A percentile compares a stretch with the other conserved stretches of the same genome.
phyloP scores from a whole-genome alignment of 2,329 filamentous ascomycete genomes.

The Sporothrix inflata region DNA sequence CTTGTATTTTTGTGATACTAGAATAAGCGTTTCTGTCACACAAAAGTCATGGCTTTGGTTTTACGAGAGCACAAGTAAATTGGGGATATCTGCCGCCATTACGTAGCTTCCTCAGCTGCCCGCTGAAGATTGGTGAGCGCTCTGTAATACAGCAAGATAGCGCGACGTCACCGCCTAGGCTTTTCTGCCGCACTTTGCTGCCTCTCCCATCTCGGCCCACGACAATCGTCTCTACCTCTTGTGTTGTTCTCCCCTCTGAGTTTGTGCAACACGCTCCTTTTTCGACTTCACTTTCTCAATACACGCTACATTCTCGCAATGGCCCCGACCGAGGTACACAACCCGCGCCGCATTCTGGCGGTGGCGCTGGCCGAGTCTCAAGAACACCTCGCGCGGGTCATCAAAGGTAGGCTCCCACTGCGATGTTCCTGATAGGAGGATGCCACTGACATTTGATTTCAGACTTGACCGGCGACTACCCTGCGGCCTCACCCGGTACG shows the following conservation, averaged over 20 bases:
- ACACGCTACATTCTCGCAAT: not conserved
- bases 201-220: not conserved
- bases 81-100: not conserved
- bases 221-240: not conserved
- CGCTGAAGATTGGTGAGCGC: slow-evolving; percentile 19
- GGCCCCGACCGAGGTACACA: slow-evolving; percentile 34
- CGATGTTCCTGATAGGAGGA: slow-evolving; percentile 37
- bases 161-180: slow-evolving; percentile 15
- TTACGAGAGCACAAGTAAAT: not conserved
- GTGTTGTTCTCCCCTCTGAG: not conserved
- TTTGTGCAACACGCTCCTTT: not conserved
- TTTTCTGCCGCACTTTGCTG: slow-evolving; percentile 15
- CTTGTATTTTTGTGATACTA: not conserved
- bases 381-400: slow-evolving; percentile 52
- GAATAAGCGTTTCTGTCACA: not conserved
- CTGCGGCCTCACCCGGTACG: slow-evolving; percentile 26
- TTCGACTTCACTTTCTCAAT: not conserved
- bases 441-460: not conserved
- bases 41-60: not conserved
- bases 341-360: slow-evolving; percentile 62
- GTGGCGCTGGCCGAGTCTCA: slow-evolving; percentile 55
- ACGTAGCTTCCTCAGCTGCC: not conserved
- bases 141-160: slow-evolving; percentile 4
- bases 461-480: slow-evolving; percentile 55
- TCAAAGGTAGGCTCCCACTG: slow-evolving; percentile 45